Evolutionary conservation across 805 yeast species (phyloP).

Genomic region (Pichia pseudocactophila): DNA sequence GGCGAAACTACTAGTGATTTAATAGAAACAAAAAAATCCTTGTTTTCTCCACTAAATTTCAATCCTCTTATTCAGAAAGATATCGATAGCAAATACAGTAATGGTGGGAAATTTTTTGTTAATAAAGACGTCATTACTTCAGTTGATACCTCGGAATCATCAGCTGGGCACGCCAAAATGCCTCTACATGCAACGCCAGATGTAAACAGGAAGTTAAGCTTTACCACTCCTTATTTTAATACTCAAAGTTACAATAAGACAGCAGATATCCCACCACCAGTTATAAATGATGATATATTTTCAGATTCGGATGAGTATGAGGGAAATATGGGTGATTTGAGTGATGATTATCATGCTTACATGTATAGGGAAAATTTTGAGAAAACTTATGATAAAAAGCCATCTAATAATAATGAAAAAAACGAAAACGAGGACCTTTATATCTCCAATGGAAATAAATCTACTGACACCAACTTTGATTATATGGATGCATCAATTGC

Average conservation of each 20-base stretch:
- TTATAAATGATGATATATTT: slow-evolving; percentile 14
- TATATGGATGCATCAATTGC: no score
- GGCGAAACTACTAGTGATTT: slow-evolving; percentile 23
- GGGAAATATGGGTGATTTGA: not conserved
- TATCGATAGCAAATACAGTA: slow-evolving; percentile 78
- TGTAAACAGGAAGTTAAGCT: not conserved
- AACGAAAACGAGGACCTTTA: no score
- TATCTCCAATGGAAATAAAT: no score
- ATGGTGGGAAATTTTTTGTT: slow-evolving; percentile 86
- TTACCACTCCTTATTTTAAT: slow-evolving; percentile 20
- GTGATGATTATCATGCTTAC: not conserved
- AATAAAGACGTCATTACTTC: slow-evolving; percentile 6
- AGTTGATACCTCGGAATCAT: slow-evolving; percentile 1
- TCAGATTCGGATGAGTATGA: slow-evolving; percentile 26
- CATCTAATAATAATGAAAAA: no score
- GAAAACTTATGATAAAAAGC: no score
- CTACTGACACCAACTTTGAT: no score
- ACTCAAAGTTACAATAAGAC: slow-evolving; percentile 8
- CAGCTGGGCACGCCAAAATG: not conserved
- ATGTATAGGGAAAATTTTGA: not conserved
- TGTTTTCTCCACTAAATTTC: slow-evolving; percentile 75
- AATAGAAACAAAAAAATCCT: slow-evolving; percentile 40
- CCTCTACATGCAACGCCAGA: not conserved
- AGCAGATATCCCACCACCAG: slow-evolving; percentile 5
- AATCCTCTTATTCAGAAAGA: slow-evolving; percentile 68